These are phyloP conservation scores for Cladosporium sphaerospermum DNA, from an alignment of 2,329 filamentous ascomycete genomes.

Conservation along the genomic window DNA sequence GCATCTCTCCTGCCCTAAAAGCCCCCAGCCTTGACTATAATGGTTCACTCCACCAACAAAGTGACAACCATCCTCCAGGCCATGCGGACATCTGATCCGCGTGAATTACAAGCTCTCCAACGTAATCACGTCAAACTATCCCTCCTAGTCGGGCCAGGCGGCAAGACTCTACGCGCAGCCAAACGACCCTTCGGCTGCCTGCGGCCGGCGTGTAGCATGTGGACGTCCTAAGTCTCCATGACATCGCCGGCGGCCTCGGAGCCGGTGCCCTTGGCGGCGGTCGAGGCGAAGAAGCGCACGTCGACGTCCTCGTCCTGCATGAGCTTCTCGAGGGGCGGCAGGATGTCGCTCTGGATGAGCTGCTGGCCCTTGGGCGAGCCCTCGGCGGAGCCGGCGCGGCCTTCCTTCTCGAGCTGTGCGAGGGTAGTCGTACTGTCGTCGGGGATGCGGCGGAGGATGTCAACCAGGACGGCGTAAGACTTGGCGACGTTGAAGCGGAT, in stretches of 20 bases:
- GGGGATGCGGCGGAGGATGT: slow-evolving; percentile 84
- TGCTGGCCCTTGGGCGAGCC: slow-evolving; percentile 28
- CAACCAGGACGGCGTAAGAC: slow-evolving; percentile 85
- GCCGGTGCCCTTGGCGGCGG: slow-evolving; percentile 57
- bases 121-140: background rate
- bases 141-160: background rate
- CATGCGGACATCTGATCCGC: too few species aligned
- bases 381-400: slow-evolving; percentile 49
- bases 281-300: slow-evolving; percentile 95
- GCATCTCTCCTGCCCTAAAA: background rate
- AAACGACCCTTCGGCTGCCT: slow-evolving; percentile 9
- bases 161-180: background rate
- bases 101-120: too few species aligned
- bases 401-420: slow-evolving; percentile 75
- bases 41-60: too few species aligned
- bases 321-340: slow-evolving; percentile 88
- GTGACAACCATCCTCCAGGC: too few species aligned
- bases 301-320: slow-evolving; percentile 97
- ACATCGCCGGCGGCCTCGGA: slow-evolving; percentile 21
- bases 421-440: slow-evolving; percentile 69
- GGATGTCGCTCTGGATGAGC: slow-evolving; percentile 51
- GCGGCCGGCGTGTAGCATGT: slow-evolving; percentile 11
- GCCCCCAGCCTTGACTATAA: too few species aligned
- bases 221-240: slow-evolving; percentile 29
- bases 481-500: slow-evolving; percentile 99